Conservation (phyloP, 805 yeast species). For the Candida incommunis region DNA sequence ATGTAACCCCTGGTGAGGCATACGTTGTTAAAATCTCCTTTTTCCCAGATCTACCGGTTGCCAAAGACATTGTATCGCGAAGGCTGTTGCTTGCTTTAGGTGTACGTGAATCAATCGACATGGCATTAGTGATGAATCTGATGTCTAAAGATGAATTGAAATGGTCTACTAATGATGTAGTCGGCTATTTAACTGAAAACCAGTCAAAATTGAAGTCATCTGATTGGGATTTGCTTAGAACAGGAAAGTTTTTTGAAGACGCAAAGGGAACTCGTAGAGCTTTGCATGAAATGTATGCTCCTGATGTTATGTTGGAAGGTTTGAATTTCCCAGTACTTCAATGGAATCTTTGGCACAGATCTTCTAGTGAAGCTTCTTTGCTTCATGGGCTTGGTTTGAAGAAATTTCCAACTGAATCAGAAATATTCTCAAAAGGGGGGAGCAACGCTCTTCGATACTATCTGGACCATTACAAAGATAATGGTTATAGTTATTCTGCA, state of each 20-base stretch:
- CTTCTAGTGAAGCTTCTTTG: constrained; percentile 17
- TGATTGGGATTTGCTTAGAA: constrained; percentile 20
- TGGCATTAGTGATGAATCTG: constrained; percentile 22
- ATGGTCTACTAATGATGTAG: constrained; percentile 23
- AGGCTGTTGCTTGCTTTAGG: constrained; percentile 19
- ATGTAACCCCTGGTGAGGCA: constrained; percentile 20
- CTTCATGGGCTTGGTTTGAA: constrained; percentile 19
- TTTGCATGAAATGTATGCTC: constrained; percentile 15
- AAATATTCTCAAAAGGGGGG: constrained; percentile 12
- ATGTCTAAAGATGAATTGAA: constrained; percentile 13
- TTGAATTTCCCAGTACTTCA: constrained; percentile 18
- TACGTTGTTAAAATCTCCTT: constrained; percentile 20
- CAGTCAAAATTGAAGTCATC: constrained; percentile 12
- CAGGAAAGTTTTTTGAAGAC: constrained; percentile 18
- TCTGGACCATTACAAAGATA: constrained; percentile 12
- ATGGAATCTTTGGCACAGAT: constrained; percentile 16
- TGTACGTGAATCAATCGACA: constrained; percentile 25
- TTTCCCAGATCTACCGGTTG: constrained; percentile 25
- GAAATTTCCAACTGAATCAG: constrained; percentile 13
- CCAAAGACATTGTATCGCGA: constrained; percentile 9
- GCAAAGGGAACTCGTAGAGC: constrained; percentile 11
- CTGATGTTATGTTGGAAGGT: constrained; percentile 12
- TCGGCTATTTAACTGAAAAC: constrained; percentile 20
- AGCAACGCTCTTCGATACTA: constrained; percentile 17
- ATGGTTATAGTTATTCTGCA: constrained; percentile 8